Conservation (phyloP, 441 rosid genomes). For the Iberis amara region DNA sequence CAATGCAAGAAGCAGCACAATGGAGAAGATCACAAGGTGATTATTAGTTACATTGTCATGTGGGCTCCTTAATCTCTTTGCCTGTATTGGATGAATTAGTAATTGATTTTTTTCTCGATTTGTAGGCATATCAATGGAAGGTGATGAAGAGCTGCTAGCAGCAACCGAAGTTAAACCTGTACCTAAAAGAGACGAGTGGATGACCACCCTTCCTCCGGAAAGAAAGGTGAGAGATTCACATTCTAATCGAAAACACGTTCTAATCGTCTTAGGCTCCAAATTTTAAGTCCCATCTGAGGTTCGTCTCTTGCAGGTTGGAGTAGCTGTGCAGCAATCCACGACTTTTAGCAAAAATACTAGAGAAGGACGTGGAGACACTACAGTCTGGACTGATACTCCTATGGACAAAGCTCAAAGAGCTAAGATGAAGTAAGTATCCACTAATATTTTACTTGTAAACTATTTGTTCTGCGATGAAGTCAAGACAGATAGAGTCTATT, state of each 20-base stretch:
- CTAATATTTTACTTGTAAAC: background rate
- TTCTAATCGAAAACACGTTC: background rate
- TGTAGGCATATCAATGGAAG: constrained; percentile 92
- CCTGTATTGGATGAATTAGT: background rate
- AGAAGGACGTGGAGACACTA: constrained; percentile 89
- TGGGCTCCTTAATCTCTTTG: constrained; percentile 6
- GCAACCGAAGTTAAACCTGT: constrained; percentile 59
- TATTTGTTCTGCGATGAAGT: background rate
- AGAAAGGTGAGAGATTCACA: constrained; percentile 52
- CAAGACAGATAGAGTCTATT: too few species aligned
- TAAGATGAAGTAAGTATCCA: constrained; percentile 56
- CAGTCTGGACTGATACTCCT: constrained; percentile 83
- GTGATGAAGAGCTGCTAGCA: constrained; percentile 84
- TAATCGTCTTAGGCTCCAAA: background rate
- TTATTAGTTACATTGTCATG: constrained; percentile 15
- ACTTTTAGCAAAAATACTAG: constrained; percentile 55
- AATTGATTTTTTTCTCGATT: background rate
- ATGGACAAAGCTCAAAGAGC: constrained; percentile 81
- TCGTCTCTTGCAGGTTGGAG: constrained; percentile 52
- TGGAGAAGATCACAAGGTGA: constrained; percentile 91
- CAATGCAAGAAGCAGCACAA: constrained; percentile 91
- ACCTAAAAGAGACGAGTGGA: constrained; percentile 91
- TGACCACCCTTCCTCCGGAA: constrained; percentile 94
- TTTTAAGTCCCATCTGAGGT: background rate
- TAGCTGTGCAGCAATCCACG: constrained; percentile 57